Evolutionary conservation across 257 asterid genomes (phyloP), one percentile per base, ranked within the genome.

Genomic region (Catharanthus roseus): DNA sequence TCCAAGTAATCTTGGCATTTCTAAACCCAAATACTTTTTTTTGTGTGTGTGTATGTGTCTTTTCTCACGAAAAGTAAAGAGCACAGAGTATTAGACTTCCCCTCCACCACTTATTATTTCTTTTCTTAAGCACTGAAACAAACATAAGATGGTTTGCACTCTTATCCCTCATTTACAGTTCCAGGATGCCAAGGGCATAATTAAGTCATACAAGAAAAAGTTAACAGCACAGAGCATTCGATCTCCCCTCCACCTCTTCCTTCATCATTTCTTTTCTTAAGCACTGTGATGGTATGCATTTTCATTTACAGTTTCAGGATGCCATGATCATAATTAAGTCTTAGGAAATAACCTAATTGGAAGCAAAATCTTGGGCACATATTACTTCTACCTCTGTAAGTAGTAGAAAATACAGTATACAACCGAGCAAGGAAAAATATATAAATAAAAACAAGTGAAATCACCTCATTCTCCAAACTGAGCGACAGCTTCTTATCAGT

Each of bases 391-490:
- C 10, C 62, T 44, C 23, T 1, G 26, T 65, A 12, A 10, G 44
- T 34, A 2, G 18, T 15, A 31, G n/a, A 53, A 77, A 62, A 64
- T 45, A 61, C 39, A 55, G 31, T 11, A 66, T n/a, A 45, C 10
- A 75, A 42, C 72, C 16, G 33, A 61, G 54, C 31, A 26, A 11
- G 9, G 24, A 55, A 47, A 69, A 16, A 31, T 12, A 4, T 33
- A 3, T 38, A 38, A 38, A 8, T 38, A 38, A 38, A 38, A 38
- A n/a, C 69, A 80, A 82, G 23, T 34, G 38, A 66, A 75, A 57
- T 78, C 70, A 85, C 99, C 97, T 91, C 97, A 73, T 85, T 88
- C 81, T 95, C 99, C 88, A 95, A 75, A 74, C 99, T 90, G 57
- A 95, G 82, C 6, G 99, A 95, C 51, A 95, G 93, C 84, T 82